Base-by-base conservation (phyloP, 768 basidiomycete species). In the Hypsizygus marmoreus region DNA sequence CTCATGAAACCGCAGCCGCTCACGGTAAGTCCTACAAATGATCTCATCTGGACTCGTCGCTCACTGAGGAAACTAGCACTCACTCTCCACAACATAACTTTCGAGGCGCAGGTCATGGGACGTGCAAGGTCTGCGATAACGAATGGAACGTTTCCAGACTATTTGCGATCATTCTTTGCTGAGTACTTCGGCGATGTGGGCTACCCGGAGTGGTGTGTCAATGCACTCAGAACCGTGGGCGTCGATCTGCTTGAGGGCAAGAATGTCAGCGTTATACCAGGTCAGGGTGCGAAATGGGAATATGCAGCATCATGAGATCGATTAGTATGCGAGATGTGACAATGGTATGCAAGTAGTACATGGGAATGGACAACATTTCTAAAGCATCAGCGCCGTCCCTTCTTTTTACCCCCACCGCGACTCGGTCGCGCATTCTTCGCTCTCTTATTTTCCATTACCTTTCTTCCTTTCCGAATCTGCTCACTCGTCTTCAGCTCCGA, bases 91-190 rank as follows among this genome's bases (percentile, higher is more conserved):
- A 93, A 93, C 61, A 72, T 92, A 49, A 80, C 82, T 31, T 93
- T 92, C 69, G 88, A 93, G 70, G 91, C 91, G 13, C 83, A 81
- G 52, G 70, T 95, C 8, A 91, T 95, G 89, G 88, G 88, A n/a
- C 74, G 79, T 22, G 89, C 87, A 31, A 75, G 92, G 43, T 79
- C 88, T 55, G 88, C 92, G 2, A 94, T 95, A 54, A 61, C 92
- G 47, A 74, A 76, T 23, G 89, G 84, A 28, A 79, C 70, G 9
- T 95, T 91, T 64, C 93, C 92, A 1, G 72, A 78, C 40, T 95
- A 89, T 61, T 73, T 95, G 22, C 74, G 75, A 41, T 67, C 66
- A 6, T 95, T 94, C 68, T 95, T 95, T 64, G 74, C 72, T 25
- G 68, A 71, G 33, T 95, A 93, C 63, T 95, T 90, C 57, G 84